Evolutionary conservation across 2,329 filamentous ascomycete genomes (phyloP).

Genomic region (Fusarium sterilihyphosum): DNA sequence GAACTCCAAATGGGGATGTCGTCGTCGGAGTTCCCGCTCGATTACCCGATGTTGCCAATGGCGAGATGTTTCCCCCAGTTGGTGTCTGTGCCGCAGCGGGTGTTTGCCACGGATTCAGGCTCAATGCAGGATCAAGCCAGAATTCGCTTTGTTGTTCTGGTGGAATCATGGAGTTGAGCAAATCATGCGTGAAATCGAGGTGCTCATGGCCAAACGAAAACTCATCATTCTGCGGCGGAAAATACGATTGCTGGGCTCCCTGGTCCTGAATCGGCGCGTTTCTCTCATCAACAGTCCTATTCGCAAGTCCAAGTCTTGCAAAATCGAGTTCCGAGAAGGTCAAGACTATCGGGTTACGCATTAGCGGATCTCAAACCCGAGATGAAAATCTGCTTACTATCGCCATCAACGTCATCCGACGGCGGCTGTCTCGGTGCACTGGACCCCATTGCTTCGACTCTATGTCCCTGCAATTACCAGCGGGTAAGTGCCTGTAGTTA

Average conservation of each 20-base stretch:
- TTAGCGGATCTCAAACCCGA: neutral
- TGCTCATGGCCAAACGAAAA: neutral
- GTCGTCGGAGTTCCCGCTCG: neutral
- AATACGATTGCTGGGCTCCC: neutral
- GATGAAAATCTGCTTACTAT: conserved; percentile 7
- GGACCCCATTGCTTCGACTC: neutral
- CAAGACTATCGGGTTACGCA: conserved; percentile 10
- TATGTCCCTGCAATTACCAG: neutral
- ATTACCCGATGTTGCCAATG: neutral
- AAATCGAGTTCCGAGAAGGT: conserved; percentile 33
- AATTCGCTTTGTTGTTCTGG: neutral
- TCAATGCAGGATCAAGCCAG: neutral
- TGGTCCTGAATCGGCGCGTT: neutral
- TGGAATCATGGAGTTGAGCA: neutral
- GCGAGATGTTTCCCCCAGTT: neutral
- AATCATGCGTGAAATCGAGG: neutral
- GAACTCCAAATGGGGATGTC: neutral
- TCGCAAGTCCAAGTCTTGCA: conserved; percentile 16
- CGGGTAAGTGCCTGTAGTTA: too few species aligned
- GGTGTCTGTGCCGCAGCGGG: neutral
- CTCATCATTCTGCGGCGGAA: neutral
- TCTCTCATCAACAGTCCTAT: neutral
- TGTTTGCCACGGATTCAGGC: neutral
- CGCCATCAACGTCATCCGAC: conserved; percentile 19
- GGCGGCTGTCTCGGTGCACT: neutral